Conservation (phyloP, 805 yeast species). For the Metschnikowia corniflorae region DNA sequence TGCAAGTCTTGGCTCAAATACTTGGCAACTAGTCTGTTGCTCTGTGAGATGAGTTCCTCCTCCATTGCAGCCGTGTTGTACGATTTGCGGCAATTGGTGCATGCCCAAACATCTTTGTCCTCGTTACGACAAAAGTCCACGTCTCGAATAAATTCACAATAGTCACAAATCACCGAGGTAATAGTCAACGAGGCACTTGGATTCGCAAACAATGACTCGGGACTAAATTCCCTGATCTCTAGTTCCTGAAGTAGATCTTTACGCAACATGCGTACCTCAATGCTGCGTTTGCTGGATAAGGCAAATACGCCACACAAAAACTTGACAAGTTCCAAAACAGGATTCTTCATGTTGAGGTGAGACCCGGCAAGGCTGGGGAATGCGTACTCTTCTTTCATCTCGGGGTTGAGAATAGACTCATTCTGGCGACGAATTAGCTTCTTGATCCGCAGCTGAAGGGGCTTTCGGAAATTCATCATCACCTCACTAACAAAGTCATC, state of each 20-base stretch:
- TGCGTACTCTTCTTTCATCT: slow-evolving; percentile 58
- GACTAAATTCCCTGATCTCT: slow-evolving; percentile 81
- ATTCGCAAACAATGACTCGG: slow-evolving; percentile 64
- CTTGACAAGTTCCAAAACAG: slow-evolving; percentile 78
- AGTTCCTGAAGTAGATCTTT: slow-evolving; percentile 68
- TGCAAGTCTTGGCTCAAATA: slow-evolving; percentile 77
- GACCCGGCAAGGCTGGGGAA: slow-evolving; percentile 81
- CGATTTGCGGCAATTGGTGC: slow-evolving; percentile 61
- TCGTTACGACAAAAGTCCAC: slow-evolving; percentile 79
- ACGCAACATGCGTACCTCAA: slow-evolving; percentile 74
- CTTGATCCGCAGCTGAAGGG: slow-evolving; percentile 62
- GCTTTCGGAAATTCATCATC: slow-evolving; percentile 55
- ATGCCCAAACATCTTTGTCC: slow-evolving; percentile 50
- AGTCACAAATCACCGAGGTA: slow-evolving; percentile 69
- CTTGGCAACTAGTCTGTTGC: slow-evolving; percentile 50
- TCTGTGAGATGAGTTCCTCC: slow-evolving; percentile 68
- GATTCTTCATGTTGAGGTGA: slow-evolving; percentile 54
- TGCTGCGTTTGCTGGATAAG: slow-evolving; percentile 56
- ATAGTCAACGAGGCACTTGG: slow-evolving; percentile 71
- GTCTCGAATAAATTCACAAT: slow-evolving; percentile 71
- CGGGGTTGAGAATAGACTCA: slow-evolving; percentile 67
- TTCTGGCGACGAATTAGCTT: slow-evolving; percentile 66
- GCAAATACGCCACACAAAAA: slow-evolving; percentile 67
- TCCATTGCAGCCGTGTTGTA: slow-evolving; percentile 71
- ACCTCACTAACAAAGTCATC: slow-evolving; percentile 42